A percentile compares a stretch with the other conserved stretches of the same genome.
Conservation (phyloP, 345 rosid genomes). For the Capsella bursapastoris region DNA sequence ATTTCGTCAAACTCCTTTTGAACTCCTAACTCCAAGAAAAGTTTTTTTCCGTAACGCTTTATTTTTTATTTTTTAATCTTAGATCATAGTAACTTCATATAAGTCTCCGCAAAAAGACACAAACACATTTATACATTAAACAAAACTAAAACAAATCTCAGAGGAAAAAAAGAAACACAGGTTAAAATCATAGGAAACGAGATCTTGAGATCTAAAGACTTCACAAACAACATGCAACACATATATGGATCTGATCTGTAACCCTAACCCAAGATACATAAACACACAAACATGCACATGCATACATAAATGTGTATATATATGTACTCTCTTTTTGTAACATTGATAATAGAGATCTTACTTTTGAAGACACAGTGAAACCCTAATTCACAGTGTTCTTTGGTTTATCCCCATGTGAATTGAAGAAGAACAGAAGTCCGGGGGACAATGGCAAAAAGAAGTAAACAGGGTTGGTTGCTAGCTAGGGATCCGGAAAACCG, state of each 20-base stretch:
- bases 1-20: constrained; percentile 47
- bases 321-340: constrained; percentile 12
- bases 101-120: constrained; percentile 42
- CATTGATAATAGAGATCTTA: constrained; percentile 21
- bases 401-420: not conserved
- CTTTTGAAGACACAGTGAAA: constrained; percentile 34
- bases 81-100: constrained; percentile 9
- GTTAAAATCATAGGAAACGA: constrained; percentile 7
- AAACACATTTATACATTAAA: constrained; percentile 9
- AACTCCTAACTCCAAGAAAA: constrained; percentile 38
- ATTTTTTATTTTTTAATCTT: not conserved
- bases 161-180: not conserved
- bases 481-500: constrained; percentile 17
- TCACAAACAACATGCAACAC: constrained; percentile 32
- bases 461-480: not conserved
- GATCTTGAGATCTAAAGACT: constrained; percentile 31
- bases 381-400: constrained; percentile 40
- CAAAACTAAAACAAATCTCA: not conserved
- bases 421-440: not conserved
- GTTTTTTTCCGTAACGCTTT: constrained; percentile 37
- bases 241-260: constrained; percentile 28
- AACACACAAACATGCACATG: constrained; percentile 9
- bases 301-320: not conserved
- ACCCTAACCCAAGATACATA: constrained; percentile 11
- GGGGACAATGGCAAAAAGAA: not conserved